Evolutionary conservation across 306 rosid species (phyloP).

Genomic region (Glycine soja): DNA sequence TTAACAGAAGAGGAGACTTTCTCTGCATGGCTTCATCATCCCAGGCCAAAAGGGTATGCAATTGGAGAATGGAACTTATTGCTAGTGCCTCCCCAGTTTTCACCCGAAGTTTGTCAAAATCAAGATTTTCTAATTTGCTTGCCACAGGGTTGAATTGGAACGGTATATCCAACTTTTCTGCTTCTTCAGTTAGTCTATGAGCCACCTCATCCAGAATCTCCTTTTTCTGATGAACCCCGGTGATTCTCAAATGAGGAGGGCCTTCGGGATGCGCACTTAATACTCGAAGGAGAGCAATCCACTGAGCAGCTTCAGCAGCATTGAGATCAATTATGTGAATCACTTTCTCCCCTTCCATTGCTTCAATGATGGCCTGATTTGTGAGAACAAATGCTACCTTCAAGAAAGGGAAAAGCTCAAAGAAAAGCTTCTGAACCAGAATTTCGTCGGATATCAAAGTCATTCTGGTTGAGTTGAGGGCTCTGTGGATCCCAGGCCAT

Average conservation of each 20-base stretch:
- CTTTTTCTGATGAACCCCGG: conserved; percentile 74
- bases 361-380: conserved; percentile 82
- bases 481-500: conserved; percentile 86
- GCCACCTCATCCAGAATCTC: conserved; percentile 83
- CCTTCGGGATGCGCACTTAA: conserved; percentile 84
- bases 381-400: conserved; percentile 73
- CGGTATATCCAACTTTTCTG: conserved; percentile 82
- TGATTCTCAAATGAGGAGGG: conserved; percentile 90
- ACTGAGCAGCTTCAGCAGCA: conserved; percentile 79
- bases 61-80: conserved; percentile 45
- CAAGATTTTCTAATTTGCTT: conserved; percentile 41
- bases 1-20: conserved; percentile 33
- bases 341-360: conserved; percentile 92
- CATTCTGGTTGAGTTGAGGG: conserved; percentile 74
- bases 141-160: conserved; percentile 65
- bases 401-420: conserved; percentile 82
- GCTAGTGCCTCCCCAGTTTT: conserved; percentile 49
- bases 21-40: conserved; percentile 36
- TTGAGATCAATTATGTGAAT: conserved; percentile 85
- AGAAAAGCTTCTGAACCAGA: conserved; percentile 71
- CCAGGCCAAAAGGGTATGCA: conserved; percentile 43
- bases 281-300: conserved; percentile 83
- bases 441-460: conserved; percentile 68
- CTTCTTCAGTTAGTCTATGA: conserved; percentile 68
- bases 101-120: conserved; percentile 47